A percentile compares a stretch with the other conserved stretches of the same genome.
These are phyloP conservation scores for Gremmenia infestans DNA, from an alignment of 2,329 filamentous ascomycete species.

Conservation along the genomic window DNA sequence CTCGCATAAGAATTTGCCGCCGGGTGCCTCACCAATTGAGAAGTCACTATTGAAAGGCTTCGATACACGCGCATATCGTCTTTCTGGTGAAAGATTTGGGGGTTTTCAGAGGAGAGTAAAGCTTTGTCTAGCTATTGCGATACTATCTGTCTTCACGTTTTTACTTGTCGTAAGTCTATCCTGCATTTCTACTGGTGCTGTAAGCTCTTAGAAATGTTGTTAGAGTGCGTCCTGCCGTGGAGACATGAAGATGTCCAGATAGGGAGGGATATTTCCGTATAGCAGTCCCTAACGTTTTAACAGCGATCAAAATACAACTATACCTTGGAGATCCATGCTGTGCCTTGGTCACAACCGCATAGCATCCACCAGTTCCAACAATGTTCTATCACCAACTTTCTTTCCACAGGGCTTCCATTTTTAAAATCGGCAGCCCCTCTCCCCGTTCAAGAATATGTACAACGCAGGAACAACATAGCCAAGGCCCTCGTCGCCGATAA, in stretches of 20 bases:
- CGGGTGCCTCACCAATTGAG: too few species aligned
- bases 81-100: background rate
- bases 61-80: too few species aligned
- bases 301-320: background rate
- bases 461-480: constrained; percentile 52
- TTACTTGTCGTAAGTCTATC: constrained; percentile 10
- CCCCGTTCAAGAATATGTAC: constrained; percentile 45
- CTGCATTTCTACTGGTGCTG: background rate
- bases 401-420: constrained; percentile 43
- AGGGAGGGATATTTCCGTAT: background rate
- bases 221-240: background rate
- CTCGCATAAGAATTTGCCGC: too few species aligned
- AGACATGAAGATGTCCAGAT: background rate
- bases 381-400: constrained; percentile 49
- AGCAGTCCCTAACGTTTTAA: background rate
- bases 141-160: constrained; percentile 8
- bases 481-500: constrained; percentile 45
- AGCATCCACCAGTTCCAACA: constrained; percentile 32
- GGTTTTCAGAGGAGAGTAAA: background rate
- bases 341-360: background rate
- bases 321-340: background rate
- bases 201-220: background rate
- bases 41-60: too few species aligned
- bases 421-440: constrained; percentile 45
- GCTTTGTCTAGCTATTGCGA: constrained; percentile 7